Percentiles rank a stretch among this genome's conserved stretches.
Evolutionary conservation across 805 yeast species (phyloP).

Genomic region (Cyberlindnera amylophila): DNA sequence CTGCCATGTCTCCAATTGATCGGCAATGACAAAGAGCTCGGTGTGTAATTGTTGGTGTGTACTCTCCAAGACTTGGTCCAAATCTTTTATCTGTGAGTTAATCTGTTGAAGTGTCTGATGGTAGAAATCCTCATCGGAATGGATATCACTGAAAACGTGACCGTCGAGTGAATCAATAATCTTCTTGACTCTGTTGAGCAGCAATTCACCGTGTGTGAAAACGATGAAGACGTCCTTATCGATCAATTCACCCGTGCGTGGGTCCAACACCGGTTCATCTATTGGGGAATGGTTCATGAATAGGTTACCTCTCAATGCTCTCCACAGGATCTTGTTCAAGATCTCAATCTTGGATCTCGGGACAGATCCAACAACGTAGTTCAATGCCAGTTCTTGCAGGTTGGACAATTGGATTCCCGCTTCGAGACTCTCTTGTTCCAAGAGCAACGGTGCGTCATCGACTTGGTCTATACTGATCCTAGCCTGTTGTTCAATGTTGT

Average conservation of each 20-base stretch:
- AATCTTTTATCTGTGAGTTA: slow-evolving; percentile 33
- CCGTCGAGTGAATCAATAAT: slow-evolving; percentile 92
- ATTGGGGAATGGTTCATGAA: slow-evolving; percentile 73
- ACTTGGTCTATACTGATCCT: slow-evolving; percentile 34
- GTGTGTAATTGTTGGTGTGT: slow-evolving; percentile 68
- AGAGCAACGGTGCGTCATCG: slow-evolving; percentile 36
- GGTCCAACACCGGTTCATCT: slow-evolving; percentile 62
- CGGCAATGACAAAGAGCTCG: slow-evolving; percentile 76
- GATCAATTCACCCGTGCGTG: slow-evolving; percentile 49
- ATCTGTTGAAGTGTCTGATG: slow-evolving; percentile 27
- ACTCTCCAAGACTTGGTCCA: slow-evolving; percentile 57
- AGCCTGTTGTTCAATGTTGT: slow-evolving; percentile 30
- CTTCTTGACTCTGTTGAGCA: slow-evolving; percentile 68
- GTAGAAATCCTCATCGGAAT: slow-evolving; percentile 35
- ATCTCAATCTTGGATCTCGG: slow-evolving; percentile 63
- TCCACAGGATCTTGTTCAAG: slow-evolving; percentile 83
- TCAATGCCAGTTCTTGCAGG: slow-evolving; percentile 24
- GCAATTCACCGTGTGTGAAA: slow-evolving; percentile 83
- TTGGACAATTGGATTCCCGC: slow-evolving; percentile 29
- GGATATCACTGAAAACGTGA: slow-evolving; percentile 53
- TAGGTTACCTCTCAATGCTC: slow-evolving; percentile 89
- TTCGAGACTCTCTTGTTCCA: slow-evolving; percentile 36
- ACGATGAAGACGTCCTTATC: slow-evolving; percentile 82
- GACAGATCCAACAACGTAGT: slow-evolving; percentile 67
- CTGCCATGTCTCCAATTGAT: slow-evolving; percentile 73